Conservation (phyloP, 352 stramenopile genomes). For the Phytophthora melonis region DNA sequence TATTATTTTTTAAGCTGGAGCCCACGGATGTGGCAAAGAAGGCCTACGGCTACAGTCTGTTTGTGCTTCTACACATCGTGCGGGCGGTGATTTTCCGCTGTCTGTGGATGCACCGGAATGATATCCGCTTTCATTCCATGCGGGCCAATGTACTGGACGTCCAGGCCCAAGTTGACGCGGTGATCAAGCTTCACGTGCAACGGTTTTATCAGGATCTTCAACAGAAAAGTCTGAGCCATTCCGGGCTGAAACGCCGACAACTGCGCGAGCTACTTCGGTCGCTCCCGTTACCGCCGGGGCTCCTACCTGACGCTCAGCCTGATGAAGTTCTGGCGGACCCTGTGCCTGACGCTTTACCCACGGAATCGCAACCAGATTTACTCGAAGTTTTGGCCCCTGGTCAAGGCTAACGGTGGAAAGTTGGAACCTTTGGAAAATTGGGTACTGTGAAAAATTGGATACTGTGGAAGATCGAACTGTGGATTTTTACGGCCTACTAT, state of each 20-base stretch:
- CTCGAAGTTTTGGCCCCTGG: too few relatives aligned
- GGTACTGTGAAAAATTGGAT: too few relatives aligned
- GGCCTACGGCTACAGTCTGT: constrained; percentile 6
- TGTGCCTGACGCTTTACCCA: too few relatives aligned
- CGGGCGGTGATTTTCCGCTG: background rate
- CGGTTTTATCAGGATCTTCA: constrained; percentile 1
- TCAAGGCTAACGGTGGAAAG: too few relatives aligned
- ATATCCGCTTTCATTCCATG: background rate
- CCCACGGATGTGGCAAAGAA: background rate
- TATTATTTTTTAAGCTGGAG: constrained; percentile 1
- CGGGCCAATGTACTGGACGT: background rate
- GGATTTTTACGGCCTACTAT: too few relatives aligned
- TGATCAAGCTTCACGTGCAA: background rate
- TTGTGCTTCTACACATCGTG: background rate
- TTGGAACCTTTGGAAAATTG: too few relatives aligned
- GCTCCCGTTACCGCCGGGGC: background rate
- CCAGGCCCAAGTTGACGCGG: background rate
- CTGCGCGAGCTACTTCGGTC: background rate
- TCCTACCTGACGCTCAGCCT: too few relatives aligned
- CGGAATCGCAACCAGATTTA: too few relatives aligned
- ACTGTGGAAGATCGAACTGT: too few relatives aligned
- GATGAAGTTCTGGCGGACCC: too few relatives aligned
- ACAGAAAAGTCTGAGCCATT: background rate
- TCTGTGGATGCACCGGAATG: constrained; percentile 16
- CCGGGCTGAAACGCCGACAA: background rate